Base-by-base conservation (phyloP, 2,329 filamentous ascomycete genomes). In the Thelonectria blattea region DNA sequence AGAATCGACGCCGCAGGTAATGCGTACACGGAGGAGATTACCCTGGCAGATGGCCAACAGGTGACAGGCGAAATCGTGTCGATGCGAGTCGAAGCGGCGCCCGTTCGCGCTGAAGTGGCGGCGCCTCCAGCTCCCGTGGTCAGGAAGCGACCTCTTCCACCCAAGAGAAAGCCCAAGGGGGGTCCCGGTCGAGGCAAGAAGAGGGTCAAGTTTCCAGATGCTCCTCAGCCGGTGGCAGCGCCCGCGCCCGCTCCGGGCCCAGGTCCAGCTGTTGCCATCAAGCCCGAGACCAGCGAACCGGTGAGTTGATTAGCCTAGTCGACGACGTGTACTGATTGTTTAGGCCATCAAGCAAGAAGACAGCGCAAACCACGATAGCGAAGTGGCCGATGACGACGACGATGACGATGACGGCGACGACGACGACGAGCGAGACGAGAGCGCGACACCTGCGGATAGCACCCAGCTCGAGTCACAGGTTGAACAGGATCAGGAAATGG, bases 51-150 rank as follows among this genome's bases (percentile, higher is more conserved):
- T 58, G 93, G 92, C 0, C 91, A 95, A 72, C 80, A 81, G 5
- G 84, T 96, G 1, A 91, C 94, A 64, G 92, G 92, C 58, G 93
- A 97, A 72, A 88, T 97, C 52, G 85, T 92, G 60, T 82, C 85
- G 0, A 86, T 84, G 1, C 82, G 82, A 7, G 78, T 86, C 15
- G 80, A 87, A 37, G 76, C 81, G 0, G 82, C 83, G 2, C 64
- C 61, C 27, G 18, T 30, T 32, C 56, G 18, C 81, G 82, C 1
- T n/a, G 89, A 82, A 77, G 83, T 65, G 73, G 85, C 67, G 78
- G 84, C 61, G 4, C 66, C 72, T 3, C 73, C 74, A 20, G 68
- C 75, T 3, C 79, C 80, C 1, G 79, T 80, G 2, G 74, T 71
- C n/a, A 78, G 80, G 72, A 86, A 89, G 72, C 87, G 89, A 61